phyloP scores from a whole-genome alignment of 2,329 filamentous ascomycete genomes.

The Colletotrichum sp. region DNA sequence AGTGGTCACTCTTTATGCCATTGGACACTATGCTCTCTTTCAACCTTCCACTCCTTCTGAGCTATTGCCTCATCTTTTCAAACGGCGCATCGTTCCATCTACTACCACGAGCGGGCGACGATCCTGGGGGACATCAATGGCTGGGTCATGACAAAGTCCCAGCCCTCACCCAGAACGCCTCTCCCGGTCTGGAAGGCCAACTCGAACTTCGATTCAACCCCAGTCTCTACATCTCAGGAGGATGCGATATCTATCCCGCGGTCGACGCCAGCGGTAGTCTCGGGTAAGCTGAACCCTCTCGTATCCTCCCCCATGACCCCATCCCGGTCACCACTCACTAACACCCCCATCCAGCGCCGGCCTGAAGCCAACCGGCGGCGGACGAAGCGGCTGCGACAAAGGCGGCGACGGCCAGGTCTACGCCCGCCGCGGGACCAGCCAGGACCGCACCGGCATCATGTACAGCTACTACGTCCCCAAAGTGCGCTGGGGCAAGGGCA shows the following conservation, averaged over 20 bases:
- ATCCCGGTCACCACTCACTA: not conserved
- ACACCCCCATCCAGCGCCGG: not conserved
- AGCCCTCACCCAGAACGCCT: not conserved
- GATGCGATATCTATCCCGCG: not conserved
- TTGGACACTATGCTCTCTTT: rapidly evolving
- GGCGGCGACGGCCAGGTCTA: not conserved
- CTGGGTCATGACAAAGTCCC: not conserved
- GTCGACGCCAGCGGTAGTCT: not conserved
- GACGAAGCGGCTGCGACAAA: not conserved
- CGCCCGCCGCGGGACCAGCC: not conserved
- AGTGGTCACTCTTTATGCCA: not conserved
- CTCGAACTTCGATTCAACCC: not conserved
- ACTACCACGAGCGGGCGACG: not conserved
- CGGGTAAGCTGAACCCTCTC: too few relatives aligned
- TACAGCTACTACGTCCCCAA: not conserved
- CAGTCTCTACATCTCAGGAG: not conserved
- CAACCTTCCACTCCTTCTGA: not conserved
- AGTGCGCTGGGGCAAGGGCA: not conserved
- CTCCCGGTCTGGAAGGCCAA: not conserved
- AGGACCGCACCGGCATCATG: not conserved
- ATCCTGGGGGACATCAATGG: not conserved
- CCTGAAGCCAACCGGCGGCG: not conserved
- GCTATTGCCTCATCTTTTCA: not conserved
- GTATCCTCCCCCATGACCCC: too few relatives aligned
- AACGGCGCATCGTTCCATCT: not conserved